Evolutionary conservation across 768 basidiomycete species (phyloP).

Genomic region (Pulveroboletus frians): DNA sequence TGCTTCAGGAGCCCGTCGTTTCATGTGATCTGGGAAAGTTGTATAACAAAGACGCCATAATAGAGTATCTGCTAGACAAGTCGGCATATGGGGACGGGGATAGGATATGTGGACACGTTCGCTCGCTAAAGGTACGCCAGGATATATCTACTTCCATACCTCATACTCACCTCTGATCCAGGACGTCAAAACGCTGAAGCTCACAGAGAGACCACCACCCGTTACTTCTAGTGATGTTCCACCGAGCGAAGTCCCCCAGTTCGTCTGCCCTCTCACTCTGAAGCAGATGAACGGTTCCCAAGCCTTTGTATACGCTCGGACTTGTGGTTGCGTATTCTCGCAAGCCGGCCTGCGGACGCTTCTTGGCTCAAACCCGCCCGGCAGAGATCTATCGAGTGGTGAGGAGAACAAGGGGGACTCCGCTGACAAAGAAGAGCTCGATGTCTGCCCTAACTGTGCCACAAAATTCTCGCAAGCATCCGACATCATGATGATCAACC

Average conservation of each 20-base stretch:
- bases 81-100: conserved; percentile 86
- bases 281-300: conserved; percentile 92
- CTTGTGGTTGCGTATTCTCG: conserved; percentile 91
- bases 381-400: conserved; percentile 19
- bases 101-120: conserved; percentile 87
- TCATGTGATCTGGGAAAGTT: conserved; percentile 90
- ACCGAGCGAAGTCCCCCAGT: conserved; percentile 53
- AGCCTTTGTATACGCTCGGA: conserved; percentile 81
- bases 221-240: conserved; percentile 30
- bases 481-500: conserved; percentile 66
- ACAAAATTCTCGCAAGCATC: conserved; percentile 54
- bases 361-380: conserved; percentile 27
- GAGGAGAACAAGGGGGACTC: conserved; percentile 25
- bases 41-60: conserved; percentile 92
- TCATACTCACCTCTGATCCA: conserved; percentile 27
- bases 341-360: conserved; percentile 72
- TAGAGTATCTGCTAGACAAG: conserved; percentile 85
- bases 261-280: conserved; percentile 86
- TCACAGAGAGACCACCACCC: conserved; percentile 70
- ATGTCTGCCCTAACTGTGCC: conserved; percentile 75
- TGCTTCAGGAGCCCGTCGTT: conserved; percentile 85
- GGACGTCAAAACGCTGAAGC: conserved; percentile 80
- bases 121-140: conserved; percentile 74
- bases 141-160: neutral
- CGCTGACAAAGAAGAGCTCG: conserved; percentile 34